Base-by-base conservation (phyloP, 495 filamentous ascomycete species). In the Parathielavia appendiculata region DNA sequence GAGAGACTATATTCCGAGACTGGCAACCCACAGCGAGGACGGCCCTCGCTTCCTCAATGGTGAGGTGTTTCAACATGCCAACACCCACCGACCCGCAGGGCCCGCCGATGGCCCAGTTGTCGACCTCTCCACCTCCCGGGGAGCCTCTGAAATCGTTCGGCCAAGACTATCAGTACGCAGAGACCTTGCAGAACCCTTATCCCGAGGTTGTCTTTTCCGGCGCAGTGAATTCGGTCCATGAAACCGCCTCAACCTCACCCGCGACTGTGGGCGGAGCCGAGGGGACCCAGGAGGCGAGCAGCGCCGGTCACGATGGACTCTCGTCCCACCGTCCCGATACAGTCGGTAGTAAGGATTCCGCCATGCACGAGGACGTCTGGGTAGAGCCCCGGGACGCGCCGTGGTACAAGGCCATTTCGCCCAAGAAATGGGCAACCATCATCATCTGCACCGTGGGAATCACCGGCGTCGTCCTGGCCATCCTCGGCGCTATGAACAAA, bases 111-210 rank as follows among this genome's bases (percentile, higher is more conserved):
- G 58, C 60, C 14, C 47, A 51, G 38, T 13, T 30, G 26, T 20
- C 54, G 3, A 12, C 13, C 16, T 20, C 39, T 39, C 11, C 41
- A 32, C 16, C 54, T 16, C 19, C 49, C n/a, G 16, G 36, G 16
- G 39, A 57, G 17, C 23, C 22, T 3, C 40, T 57, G 51, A 65
- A 62, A 48, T 49, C 49, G 14, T 67, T 52, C 45, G 60, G 59
- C 13, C 63, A 66, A 20, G 59, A 62, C 7, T 65, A 68, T 49
- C 65, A 61, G 32, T 69, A 60, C 53, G 65, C 67, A 32, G 67
- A 69, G 44, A 59, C 60, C 9, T 60, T 57, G 55, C 41, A 51
- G 5, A 69, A 69, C 23, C 67, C 67, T 4, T 59, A 44, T 11
- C 67, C 67, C 6, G 65, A 67, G 58, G 36, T 69, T 10, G 47